These are phyloP conservation scores for Rhodotorula sp. DNA, from an alignment of 1,284 basidiomycete species.

Conservation along the genomic window DNA sequence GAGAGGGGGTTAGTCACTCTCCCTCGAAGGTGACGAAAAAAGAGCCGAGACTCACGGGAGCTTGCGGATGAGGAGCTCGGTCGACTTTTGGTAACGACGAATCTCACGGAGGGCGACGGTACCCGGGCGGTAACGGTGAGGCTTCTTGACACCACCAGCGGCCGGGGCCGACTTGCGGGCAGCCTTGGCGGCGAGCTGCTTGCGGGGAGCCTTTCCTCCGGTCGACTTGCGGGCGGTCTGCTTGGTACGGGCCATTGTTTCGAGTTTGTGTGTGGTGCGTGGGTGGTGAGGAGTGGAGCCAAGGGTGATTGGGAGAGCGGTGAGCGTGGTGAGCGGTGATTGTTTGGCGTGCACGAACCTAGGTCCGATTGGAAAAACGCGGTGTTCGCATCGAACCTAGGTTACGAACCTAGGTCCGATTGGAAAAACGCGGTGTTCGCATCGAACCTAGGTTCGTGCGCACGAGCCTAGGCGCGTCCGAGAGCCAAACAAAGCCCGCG, in stretches of 20 bases:
- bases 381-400: neutral
- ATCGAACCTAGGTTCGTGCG: neutral
- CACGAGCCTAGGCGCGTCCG: neutral
- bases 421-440: neutral
- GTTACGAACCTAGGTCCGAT: neutral
- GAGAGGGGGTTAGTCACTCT: neutral
- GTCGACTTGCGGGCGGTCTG: conserved; percentile 62
- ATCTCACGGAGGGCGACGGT: conserved; percentile 60
- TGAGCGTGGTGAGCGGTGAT: neutral
- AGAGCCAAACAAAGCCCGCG: neutral
- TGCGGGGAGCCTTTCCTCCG: conserved; percentile 51
- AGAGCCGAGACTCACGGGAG: conserved; percentile 44
- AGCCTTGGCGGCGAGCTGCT: conserved; percentile 58
- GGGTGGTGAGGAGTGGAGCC: neutral
- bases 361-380: neutral
- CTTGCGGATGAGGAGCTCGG: conserved; percentile 57
- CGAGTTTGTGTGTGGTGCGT: neutral
- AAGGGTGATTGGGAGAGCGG: neutral
- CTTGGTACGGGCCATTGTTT: conserved; percentile 53
- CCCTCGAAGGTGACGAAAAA: neutral
- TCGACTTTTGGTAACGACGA: conserved; percentile 58
- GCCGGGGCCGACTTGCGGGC: conserved; percentile 55
- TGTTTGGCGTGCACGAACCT: neutral
- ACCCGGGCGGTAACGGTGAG: conserved; percentile 60
- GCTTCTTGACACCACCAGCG: conserved; percentile 62